Conservation (phyloP, 495 filamentous ascomycete species). For the Lophium mytilinum region DNA sequence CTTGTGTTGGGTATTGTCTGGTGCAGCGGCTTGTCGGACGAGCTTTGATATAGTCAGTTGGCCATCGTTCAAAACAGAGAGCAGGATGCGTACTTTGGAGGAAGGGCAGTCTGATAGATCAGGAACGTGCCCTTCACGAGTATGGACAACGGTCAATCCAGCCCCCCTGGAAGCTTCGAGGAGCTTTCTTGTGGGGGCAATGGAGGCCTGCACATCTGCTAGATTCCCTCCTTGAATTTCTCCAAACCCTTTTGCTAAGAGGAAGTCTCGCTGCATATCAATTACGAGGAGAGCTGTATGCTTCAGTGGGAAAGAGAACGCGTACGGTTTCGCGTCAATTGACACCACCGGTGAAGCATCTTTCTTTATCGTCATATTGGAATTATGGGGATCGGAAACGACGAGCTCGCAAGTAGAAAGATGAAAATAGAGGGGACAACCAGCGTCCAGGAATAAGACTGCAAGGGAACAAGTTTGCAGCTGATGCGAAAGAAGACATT, state of each 20-base stretch:
- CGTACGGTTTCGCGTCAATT: conserved; percentile 34
- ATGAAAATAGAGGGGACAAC: not conserved
- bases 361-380: conserved; percentile 7
- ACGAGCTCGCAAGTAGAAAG: not conserved
- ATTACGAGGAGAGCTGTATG: conserved; percentile 34
- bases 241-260: conserved; percentile 30
- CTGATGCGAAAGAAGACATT: not conserved
- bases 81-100: conserved; percentile 6
- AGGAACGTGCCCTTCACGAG: conserved; percentile 37
- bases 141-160: conserved; percentile 30
- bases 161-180: conserved; percentile 50
- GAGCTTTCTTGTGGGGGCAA: conserved; percentile 39
- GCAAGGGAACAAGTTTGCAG: not conserved
- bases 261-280: conserved; percentile 37
- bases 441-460: not conserved
- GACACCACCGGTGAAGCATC: conserved; percentile 10
- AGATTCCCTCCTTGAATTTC: conserved; percentile 38
- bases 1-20: conserved; percentile 35
- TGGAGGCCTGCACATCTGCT: conserved; percentile 34
- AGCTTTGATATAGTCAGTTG: conserved; percentile 25
- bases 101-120: conserved; percentile 46
- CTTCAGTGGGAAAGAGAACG: conserved; percentile 30
- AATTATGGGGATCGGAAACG: not conserved
- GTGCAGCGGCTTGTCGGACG: conserved; percentile 39
- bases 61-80: no score